Evolutionary conservation across 176 grass and related monocot species (phyloP).

Genomic region (Urochloa ruziziensis): DNA sequence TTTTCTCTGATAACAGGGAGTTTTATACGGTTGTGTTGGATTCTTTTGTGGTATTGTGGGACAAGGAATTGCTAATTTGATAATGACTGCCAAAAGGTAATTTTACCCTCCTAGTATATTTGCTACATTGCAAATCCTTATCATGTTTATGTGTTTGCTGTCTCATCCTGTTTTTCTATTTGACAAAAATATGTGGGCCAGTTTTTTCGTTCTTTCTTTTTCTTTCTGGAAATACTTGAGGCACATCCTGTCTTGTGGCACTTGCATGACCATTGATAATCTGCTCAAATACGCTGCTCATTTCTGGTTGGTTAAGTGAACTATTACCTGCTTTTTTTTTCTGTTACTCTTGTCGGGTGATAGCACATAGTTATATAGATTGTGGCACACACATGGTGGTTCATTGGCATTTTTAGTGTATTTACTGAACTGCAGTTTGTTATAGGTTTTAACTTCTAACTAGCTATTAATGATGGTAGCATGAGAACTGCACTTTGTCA

Average conservation of each 20-base stretch:
- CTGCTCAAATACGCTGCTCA: not conserved
- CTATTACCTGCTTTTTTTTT: not conserved
- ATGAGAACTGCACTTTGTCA: not conserved
- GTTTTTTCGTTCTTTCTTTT: not conserved
- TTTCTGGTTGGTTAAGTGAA: too few relatives aligned
- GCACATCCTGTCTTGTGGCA: not conserved
- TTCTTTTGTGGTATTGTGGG: constrained; percentile 86
- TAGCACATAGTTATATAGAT: not conserved
- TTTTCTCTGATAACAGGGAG: constrained; percentile 48
- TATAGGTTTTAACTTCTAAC: not conserved
- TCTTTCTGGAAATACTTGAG: not conserved
- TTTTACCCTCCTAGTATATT: not conserved
- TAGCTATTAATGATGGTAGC: not conserved
- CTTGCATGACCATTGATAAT: not conserved
- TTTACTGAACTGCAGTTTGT: not conserved
- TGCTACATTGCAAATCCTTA: not conserved
- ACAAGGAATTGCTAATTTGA: constrained; percentile 98
- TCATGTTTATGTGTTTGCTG: not conserved
- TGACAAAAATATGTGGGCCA: not conserved
- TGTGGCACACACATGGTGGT: constrained; percentile 1
- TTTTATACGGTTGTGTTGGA: constrained; percentile 86
- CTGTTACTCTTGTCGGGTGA: not conserved
- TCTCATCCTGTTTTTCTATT: not conserved
- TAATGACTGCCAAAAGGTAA: constrained; percentile 92
- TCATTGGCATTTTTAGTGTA: not conserved